These are phyloP conservation scores for Pythium aristosporum DNA, from an alignment of 352 stramenopile species.

Conservation along the genomic window DNA sequence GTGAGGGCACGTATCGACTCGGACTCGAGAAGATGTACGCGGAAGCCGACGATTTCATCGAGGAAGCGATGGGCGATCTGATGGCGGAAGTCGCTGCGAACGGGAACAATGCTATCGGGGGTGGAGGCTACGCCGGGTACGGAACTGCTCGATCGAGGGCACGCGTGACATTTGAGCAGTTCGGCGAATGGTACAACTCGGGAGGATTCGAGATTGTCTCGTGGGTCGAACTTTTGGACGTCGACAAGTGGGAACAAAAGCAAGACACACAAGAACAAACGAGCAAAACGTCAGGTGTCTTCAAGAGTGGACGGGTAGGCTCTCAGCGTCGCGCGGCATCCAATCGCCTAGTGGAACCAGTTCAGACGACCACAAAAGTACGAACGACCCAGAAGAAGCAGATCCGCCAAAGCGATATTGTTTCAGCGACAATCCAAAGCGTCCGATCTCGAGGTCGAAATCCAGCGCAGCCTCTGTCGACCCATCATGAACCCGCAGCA, in stretches of 20 bases:
- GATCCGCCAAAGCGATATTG: slow-evolving; percentile 82
- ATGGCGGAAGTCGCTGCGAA: slow-evolving; percentile 76
- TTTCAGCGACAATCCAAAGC: slow-evolving; percentile 57
- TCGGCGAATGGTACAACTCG: slow-evolving; percentile 90
- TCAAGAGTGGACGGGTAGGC: slow-evolving; percentile 27
- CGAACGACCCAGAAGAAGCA: slow-evolving; percentile 58
- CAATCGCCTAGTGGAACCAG: slow-evolving; percentile 38
- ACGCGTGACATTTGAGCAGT: slow-evolving; percentile 88
- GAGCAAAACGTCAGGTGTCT: slow-evolving; percentile 19
- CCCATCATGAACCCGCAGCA: slow-evolving; percentile 39
- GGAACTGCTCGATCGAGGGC: slow-evolving; percentile 61
- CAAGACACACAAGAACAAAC: slow-evolving; percentile 62
- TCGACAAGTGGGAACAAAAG: slow-evolving; percentile 81
- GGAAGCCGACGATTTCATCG: slow-evolving; percentile 84
- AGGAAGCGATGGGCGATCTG: slow-evolving; percentile 83
- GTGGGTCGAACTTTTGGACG: slow-evolving; percentile 84
- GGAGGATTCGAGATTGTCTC: slow-evolving; percentile 80
- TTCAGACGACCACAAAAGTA: slow-evolving; percentile 53
- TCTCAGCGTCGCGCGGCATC: slow-evolving; percentile 62
- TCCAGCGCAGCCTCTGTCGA: slow-evolving; percentile 17
- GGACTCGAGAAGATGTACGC: slow-evolving; percentile 86
- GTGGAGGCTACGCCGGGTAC: slow-evolving; percentile 49
- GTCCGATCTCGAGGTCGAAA: slow-evolving; percentile 16
- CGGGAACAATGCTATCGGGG: slow-evolving; percentile 37
- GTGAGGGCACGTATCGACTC: slow-evolving; percentile 76